A percentile compares a stretch with the other conserved stretches of the same genome.
These are phyloP conservation scores for Diaporthe sp. DNA, from an alignment of 2,329 filamentous ascomycete genomes.

Conservation along the genomic window DNA sequence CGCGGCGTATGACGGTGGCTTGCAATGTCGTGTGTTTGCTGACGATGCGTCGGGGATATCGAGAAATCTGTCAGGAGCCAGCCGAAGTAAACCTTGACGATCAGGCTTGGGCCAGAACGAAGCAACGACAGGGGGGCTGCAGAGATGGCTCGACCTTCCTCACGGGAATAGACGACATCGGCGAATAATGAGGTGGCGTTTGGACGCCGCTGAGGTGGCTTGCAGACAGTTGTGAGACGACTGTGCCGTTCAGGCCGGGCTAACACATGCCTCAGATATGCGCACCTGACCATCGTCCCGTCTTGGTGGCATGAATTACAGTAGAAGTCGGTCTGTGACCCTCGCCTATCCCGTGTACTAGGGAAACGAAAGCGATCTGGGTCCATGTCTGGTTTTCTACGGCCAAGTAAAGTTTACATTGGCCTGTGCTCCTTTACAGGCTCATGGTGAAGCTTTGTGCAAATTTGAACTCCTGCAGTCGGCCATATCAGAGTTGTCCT, in stretches of 20 bases:
- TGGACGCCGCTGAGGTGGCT: slow-evolving; percentile 36
- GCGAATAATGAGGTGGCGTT: slow-evolving; percentile 24
- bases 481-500: neutral
- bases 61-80: slow-evolving; percentile 5
- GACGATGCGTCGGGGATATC: slow-evolving; percentile 22
- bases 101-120: slow-evolving; percentile 21
- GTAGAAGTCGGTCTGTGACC: slow-evolving; percentile 7
- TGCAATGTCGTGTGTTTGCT: slow-evolving; percentile 20
- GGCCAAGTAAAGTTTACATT: neutral
- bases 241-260: slow-evolving; percentile 33
- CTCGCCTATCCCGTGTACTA: neutral
- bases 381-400: neutral
- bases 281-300: slow-evolving; percentile 37
- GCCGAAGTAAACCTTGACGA: slow-evolving; percentile 12
- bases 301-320: slow-evolving; percentile 29
- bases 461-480: neutral
- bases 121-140: slow-evolving; percentile 3
- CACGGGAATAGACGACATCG: slow-evolving; percentile 26
- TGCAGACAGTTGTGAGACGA: slow-evolving; percentile 39
- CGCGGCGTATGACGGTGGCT: neutral
- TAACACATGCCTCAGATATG: slow-evolving; percentile 35
- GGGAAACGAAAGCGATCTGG: neutral
- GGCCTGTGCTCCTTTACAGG: neutral
- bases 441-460: neutral
- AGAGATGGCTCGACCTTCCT: slow-evolving; percentile 21